Evolutionary conservation across 2,329 filamentous ascomycete species (phyloP), one percentile per base, ranked within the genome.

Genomic region (Cordyceps tenuipes): DNA sequence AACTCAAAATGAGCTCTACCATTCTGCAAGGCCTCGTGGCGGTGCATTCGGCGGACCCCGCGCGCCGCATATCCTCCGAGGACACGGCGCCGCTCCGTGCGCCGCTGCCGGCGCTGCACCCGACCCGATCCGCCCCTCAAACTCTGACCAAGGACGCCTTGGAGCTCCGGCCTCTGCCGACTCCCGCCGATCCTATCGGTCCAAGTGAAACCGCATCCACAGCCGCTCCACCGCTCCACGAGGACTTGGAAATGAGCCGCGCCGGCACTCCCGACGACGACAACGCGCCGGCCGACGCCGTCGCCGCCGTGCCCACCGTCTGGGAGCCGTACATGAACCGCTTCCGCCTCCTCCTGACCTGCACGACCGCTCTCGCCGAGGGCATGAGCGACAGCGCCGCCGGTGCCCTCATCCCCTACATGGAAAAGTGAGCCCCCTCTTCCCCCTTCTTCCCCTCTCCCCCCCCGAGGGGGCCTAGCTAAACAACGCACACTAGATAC

Each of bases 331-430:
- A 79, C 12, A 89, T 84, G 81, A 92, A 91, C 70, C 85, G 83
- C 62, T 92, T 81, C 74, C 78, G 89, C 39, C 76, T 92, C 29
- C 68, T 86, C 10, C 79, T 83, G 12, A 79, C 81, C 15, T 90
- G 87, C 64, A 68, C 88, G 48, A 81, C 86, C 62, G 87, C 82
- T 61, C 80, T 94, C 62, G 79, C 80, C 2, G 86, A 87, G 66
- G 91, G 89, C 0, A 73, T 94, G 61, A 89, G 84, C 65, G 91
- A 95, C 71, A 83, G 85, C 47, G 86, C 88, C 0, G 84, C 89
- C 1, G 90, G 90, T 68, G 89, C 90, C 12, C 69, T 94, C 61
- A 89, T 95, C 65, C 90, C 90, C 0, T 91, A 91, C 68, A 88
- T 95, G 71, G 88, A 93, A 70, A 78, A 75, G 70, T 83, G 69